phyloP scores from a whole-genome alignment of 1,284 basidiomycete genomes.

The Sanghuangporus sanghuang region DNA sequence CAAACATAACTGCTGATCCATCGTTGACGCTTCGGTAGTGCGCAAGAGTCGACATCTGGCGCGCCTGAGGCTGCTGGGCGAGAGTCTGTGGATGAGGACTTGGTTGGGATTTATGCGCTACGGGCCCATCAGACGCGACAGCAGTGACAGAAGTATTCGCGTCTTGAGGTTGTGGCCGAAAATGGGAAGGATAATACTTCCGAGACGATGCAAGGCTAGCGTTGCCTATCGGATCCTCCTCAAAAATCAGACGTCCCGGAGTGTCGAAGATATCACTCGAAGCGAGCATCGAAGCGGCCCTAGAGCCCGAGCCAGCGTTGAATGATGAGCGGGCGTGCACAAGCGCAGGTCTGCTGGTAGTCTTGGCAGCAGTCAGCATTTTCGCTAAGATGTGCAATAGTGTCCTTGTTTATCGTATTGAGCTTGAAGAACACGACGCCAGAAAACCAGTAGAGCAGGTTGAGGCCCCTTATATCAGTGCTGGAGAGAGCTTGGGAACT shows the following conservation, averaged over 20 bases:
- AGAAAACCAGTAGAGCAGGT: not conserved
- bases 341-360: not conserved
- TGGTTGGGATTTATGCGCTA: not conserved
- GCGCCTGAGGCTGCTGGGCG: not conserved
- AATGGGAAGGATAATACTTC: not conserved
- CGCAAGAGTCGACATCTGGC: not conserved
- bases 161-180: not conserved
- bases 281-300: not conserved
- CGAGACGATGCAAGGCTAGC: not conserved
- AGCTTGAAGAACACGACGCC: not conserved
- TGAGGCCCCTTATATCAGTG: not conserved
- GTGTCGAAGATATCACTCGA: conserved; percentile 1
- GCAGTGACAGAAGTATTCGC: not conserved
- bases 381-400: not conserved
- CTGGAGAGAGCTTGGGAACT: not conserved
- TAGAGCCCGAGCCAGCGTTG: not conserved
- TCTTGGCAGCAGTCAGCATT: not conserved
- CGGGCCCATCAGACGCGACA: not conserved
- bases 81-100: not conserved
- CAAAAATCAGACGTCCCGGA: not conserved
- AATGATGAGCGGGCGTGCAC: not conserved
- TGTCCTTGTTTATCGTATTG: not conserved
- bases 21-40: not conserved
- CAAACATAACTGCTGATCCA: not conserved
- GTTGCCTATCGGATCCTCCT: not conserved